Evolutionary conservation across 352 stramenopile species (phyloP), one percentile per base, ranked within the genome.

Genomic region (Phytophthora fragariae): DNA sequence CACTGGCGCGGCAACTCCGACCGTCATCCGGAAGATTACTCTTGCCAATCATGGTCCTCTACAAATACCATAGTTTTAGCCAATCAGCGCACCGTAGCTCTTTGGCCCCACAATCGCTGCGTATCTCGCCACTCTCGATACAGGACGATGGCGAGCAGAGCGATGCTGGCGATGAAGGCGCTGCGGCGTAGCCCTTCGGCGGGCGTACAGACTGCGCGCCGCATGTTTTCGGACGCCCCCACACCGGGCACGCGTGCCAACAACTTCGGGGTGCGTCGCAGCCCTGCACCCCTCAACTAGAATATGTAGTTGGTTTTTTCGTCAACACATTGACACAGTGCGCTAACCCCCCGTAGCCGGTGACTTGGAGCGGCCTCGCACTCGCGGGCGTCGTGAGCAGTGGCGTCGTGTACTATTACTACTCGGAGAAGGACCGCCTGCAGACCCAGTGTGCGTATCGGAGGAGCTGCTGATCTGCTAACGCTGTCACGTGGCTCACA

Each of bases 391-490:
- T 88, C 19, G 72, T 94, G 46, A 90, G 91, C 41, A 83, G 77
- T 10, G 92, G 89, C 29, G 81, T 85, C 2, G 88, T 97, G 65
- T 88, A 89, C 72, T 97, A 97, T 76, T 98, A 97, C 78, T 91
- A 95, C 71, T 80, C 70, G 46, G 90, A 97, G 81, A 98, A 98
- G 77, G 89, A 97, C 52, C 85, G 89, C 0, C 67, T 95, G 49
- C 88, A 97, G 77, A 95, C 85, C 15, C 87, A 95, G 76, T 92
- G 86, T 93, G 69, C 64, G 85, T 55, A 33, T 62, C 11, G 5
- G 14, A 44, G 37, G 12, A 17, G 37, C 37, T 44, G 37, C 12
- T 44, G 11, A 5, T 17, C 37, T 6, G 37, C 37, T 44, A 44
- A 31, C 27, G 27, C 3, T 31, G 27, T 31, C 27, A 31, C 27